Percentiles rank a stretch among this genome's conserved stretches.
phyloP scores from a whole-genome alignment of 1,284 basidiomycete genomes.

The Takashimella koratensis region DNA sequence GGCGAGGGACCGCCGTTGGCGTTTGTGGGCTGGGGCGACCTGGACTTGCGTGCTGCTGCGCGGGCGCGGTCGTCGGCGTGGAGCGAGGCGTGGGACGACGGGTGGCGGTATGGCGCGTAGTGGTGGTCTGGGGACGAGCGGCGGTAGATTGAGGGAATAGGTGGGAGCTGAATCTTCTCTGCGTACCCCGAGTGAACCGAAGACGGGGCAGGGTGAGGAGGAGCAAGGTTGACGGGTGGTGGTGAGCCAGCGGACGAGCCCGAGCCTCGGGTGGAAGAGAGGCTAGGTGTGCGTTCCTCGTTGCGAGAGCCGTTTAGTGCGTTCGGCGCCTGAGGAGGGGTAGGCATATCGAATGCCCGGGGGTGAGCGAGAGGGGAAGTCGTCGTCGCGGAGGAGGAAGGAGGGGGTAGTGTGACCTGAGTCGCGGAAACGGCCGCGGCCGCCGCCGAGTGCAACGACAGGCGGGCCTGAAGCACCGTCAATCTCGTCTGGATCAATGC shows the following conservation, averaged over 20 bases:
- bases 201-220: not conserved
- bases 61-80: too few species aligned
- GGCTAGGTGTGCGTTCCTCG: not conserved
- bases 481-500: slow-evolving; percentile 46
- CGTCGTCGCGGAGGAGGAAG: not conserved
- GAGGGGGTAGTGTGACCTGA: not conserved
- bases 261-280: not conserved
- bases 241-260: not conserved
- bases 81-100: not conserved
- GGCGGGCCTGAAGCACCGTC: slow-evolving; percentile 44
- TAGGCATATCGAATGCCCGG: too few species aligned
- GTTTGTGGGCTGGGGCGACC: too few species aligned
- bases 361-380: not conserved
- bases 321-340: not conserved
- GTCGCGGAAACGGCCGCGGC: not conserved
- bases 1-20: too few species aligned
- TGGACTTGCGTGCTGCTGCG: too few species aligned
- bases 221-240: not conserved
- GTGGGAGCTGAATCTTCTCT: not conserved
- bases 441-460: slow-evolving; percentile 4
- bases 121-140: not conserved
- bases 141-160: not conserved
- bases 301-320: not conserved
- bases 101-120: not conserved
- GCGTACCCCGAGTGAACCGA: not conserved